Percentiles rank a stretch among this genome's conserved stretches.
These are phyloP conservation scores for Allantophomopsis cytisporea DNA, from an alignment of 2,329 filamentous ascomycete species.

Conservation along the genomic window DNA sequence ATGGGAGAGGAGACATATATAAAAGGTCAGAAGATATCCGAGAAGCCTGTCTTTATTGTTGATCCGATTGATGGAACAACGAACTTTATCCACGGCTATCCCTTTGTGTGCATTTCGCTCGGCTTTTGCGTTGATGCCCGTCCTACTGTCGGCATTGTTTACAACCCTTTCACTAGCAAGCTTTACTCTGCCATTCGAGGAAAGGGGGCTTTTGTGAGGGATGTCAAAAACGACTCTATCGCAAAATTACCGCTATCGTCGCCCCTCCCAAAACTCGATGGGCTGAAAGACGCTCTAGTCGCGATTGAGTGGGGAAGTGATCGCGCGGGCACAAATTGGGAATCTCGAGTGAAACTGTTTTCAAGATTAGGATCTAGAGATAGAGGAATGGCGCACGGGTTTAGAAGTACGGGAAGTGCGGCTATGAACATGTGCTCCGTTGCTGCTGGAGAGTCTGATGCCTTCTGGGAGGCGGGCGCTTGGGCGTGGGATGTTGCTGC, in stretches of 20 bases:
- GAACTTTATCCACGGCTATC: slow-evolving; percentile 49
- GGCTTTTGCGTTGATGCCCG: slow-evolving; percentile 34
- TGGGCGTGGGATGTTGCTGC: background rate
- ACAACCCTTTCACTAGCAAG: slow-evolving; percentile 41
- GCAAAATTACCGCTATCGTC: slow-evolving; percentile 28
- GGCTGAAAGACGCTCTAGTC: slow-evolving; percentile 35
- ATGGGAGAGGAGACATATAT: background rate
- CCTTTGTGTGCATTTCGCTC: slow-evolving; percentile 43
- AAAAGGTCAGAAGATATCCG: slow-evolving; percentile 20
- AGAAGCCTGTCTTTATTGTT: slow-evolving; percentile 43
- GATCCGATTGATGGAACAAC: slow-evolving; percentile 54
- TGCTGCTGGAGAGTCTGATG: background rate
- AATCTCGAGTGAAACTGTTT: slow-evolving; percentile 40
- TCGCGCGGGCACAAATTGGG: slow-evolving; percentile 39
- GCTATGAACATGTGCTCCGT: background rate
- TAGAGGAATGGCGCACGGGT: background rate
- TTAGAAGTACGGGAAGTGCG: background rate
- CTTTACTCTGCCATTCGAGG: slow-evolving; percentile 42
- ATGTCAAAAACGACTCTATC: slow-evolving; percentile 3
- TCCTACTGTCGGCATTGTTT: slow-evolving; percentile 44
- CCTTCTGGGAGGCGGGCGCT: background rate
- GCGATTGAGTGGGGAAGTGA: slow-evolving; percentile 49
- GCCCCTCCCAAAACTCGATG: slow-evolving; percentile 25
- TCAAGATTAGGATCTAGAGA: slow-evolving; percentile 19
- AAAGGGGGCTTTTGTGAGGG: slow-evolving; percentile 31